A percentile compares a stretch with the other conserved stretches of the same genome.
These are phyloP conservation scores for Aspergillus conjunctus DNA, from an alignment of 495 filamentous ascomycete species.

Conservation along the genomic window DNA sequence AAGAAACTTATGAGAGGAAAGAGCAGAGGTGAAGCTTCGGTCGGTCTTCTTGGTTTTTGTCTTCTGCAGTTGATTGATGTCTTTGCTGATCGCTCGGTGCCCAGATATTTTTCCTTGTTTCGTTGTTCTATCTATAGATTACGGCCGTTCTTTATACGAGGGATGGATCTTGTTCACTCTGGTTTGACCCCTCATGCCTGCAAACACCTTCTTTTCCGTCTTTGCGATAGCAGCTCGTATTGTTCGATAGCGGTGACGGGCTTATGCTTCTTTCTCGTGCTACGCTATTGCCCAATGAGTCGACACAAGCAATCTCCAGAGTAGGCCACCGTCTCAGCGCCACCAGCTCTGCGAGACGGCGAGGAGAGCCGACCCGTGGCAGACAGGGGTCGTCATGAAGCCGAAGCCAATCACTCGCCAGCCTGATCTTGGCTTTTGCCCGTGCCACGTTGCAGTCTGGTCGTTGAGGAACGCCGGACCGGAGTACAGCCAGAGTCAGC, in stretches of 20 bases:
- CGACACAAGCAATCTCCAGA: neutral
- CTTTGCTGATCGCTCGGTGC: neutral
- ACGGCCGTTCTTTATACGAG: neutral
- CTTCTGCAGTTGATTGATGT: no score
- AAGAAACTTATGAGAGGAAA: neutral
- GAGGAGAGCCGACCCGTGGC: neutral
- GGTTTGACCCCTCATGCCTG: neutral
- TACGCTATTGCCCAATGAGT: neutral
- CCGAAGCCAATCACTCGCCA: neutral
- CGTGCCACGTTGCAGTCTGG: no score
- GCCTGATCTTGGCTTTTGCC: no score
- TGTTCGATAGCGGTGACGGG: neutral
- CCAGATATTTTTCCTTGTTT: neutral
- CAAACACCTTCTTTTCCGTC: neutral
- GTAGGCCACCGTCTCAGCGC: neutral
- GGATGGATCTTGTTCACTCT: neutral
- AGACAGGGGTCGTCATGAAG: neutral
- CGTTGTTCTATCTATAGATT: neutral
- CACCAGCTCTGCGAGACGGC: neutral
- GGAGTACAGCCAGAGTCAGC: neutral
- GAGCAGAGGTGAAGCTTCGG: neutral
- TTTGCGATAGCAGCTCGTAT: neutral
- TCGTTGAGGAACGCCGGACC: neutral
- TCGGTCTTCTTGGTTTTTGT: neutral
- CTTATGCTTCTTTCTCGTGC: neutral